A percentile compares a stretch with the other conserved stretches of the same genome.
Conservation (phyloP, 495 filamentous ascomycete species). For the Xylaria bambusicola region DNA sequence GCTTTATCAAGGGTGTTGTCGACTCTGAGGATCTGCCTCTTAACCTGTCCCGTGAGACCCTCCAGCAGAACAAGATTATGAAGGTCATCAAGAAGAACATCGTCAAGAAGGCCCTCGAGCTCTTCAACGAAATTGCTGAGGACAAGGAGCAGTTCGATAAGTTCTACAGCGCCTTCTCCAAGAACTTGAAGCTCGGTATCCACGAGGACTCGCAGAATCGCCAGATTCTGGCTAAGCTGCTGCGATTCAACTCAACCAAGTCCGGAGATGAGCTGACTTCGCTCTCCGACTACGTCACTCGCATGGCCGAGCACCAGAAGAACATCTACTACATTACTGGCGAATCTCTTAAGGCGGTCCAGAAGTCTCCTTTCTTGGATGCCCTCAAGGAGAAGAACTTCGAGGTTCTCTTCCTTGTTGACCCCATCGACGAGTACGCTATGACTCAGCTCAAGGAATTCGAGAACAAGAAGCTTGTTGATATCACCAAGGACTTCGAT, state of each 20-base stretch:
- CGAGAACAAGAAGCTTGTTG: conserved; percentile 99
- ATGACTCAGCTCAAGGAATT: conserved; percentile 99
- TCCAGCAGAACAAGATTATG: conserved; percentile 99
- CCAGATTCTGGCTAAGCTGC: conserved; percentile 88
- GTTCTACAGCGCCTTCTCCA: conserved; percentile 99
- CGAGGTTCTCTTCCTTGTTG: conserved; percentile 98
- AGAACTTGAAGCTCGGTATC: conserved; percentile 99
- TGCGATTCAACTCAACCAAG: conserved; percentile 98
- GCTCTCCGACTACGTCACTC: conserved; percentile 92
- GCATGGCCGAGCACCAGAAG: conserved; percentile 99
- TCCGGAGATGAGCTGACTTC: conserved; percentile 95
- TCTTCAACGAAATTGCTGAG: conserved; percentile 97
- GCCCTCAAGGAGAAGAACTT: conserved; percentile 99
- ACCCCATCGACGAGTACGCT: conserved; percentile 99
- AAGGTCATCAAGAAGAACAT: conserved; percentile 99
- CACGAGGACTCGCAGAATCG: conserved; percentile 99
- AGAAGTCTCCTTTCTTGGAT: conserved; percentile 98
- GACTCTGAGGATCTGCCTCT: conserved; percentile 99
- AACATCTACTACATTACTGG: conserved; percentile 99
- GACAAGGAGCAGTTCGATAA: conserved; percentile 99
- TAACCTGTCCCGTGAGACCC: conserved; percentile 99
- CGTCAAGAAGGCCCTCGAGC: conserved; percentile 99
- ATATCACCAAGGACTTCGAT: conserved; percentile 99
- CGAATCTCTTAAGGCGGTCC: conserved; percentile 97
- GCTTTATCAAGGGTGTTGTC: conserved; percentile 99